A percentile compares a stretch with the other conserved stretches of the same genome.
These are phyloP conservation scores for Phialophora chinensis DNA, from an alignment of 2,329 filamentous ascomycete genomes.

Conservation along the genomic window DNA sequence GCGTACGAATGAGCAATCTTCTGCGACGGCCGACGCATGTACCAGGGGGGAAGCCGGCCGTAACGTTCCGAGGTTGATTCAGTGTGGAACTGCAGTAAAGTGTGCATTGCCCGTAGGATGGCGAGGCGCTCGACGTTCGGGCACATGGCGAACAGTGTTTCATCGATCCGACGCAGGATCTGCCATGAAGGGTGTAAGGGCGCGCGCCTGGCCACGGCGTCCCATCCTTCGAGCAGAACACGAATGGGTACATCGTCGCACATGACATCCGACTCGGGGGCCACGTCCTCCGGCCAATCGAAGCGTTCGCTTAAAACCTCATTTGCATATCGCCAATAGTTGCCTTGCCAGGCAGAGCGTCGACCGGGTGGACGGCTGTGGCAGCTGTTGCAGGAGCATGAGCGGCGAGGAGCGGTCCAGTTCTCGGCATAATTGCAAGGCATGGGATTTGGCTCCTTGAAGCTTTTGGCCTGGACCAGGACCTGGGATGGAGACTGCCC, in stretches of 20 bases:
- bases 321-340: constrained; percentile 38
- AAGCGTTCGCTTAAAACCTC: constrained; percentile 35
- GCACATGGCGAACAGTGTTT: constrained; percentile 32
- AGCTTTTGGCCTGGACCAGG: constrained; percentile 24
- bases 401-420: constrained; percentile 21
- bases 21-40: constrained; percentile 35
- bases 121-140: constrained; percentile 35
- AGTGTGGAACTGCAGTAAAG: constrained; percentile 36
- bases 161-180: constrained; percentile 36
- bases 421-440: constrained; percentile 24
- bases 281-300: constrained; percentile 28
- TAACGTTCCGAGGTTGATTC: constrained; percentile 33
- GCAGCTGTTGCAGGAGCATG: constrained; percentile 27
- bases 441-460: constrained; percentile 13
- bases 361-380: constrained; percentile 19
- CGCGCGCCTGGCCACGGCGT: constrained; percentile 34
- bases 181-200: constrained; percentile 37
- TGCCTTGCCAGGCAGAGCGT: constrained; percentile 28
- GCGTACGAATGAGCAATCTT: constrained; percentile 38
- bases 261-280: constrained; percentile 24
- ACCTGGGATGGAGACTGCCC: constrained; percentile 19
- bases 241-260: constrained; percentile 37
- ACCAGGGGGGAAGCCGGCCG: constrained; percentile 36
- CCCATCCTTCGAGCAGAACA: constrained; percentile 37
- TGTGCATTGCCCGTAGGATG: constrained; percentile 36